Evolutionary conservation across 352 stramenopile genomes (phyloP).

Genomic region (Pythium insidiosum): DNA sequence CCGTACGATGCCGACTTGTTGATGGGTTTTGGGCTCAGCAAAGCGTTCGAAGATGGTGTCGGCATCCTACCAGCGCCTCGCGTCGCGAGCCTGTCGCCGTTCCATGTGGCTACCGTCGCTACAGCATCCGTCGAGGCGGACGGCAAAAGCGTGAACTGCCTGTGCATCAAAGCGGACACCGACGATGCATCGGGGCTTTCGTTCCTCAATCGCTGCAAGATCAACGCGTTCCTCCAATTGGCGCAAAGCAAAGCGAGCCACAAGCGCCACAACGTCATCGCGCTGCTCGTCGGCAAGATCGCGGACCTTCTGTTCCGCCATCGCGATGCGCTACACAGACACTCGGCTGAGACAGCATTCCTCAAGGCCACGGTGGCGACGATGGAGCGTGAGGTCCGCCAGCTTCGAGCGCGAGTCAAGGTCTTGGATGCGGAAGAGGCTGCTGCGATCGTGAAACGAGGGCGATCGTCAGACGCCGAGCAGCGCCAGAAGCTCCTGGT

Average conservation of each 20-base stretch:
- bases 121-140: conserved; percentile 2
- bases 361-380: conserved; percentile 27
- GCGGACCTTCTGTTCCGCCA: conserved; percentile 34
- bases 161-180: conserved; percentile 21
- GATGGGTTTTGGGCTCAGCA: conserved; percentile 24
- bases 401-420: conserved; percentile 23
- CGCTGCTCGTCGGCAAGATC: conserved; percentile 33
- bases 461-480: background rate
- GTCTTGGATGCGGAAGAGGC: conserved; percentile 1
- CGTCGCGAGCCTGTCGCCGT: conserved; percentile 29
- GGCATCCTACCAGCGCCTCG: background rate
- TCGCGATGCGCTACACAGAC: conserved; percentile 26
- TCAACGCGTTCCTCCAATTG: conserved; percentile 49
- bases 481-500: conserved; percentile 23
- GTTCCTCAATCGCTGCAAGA: conserved; percentile 56
- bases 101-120: conserved; percentile 16
- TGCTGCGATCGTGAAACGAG: background rate
- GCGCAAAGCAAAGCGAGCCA: conserved; percentile 32
- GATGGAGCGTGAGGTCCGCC: conserved; percentile 25
- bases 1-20: conserved; percentile 42
- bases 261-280: conserved; percentile 39
- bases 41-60: conserved; percentile 24
- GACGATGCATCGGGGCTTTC: conserved; percentile 30
- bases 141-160: conserved; percentile 8
- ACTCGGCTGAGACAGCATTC: conserved; percentile 20